These are phyloP conservation scores for Kuraishia floccosa DNA, from an alignment of 805 yeast species.

Conservation along the genomic window DNA sequence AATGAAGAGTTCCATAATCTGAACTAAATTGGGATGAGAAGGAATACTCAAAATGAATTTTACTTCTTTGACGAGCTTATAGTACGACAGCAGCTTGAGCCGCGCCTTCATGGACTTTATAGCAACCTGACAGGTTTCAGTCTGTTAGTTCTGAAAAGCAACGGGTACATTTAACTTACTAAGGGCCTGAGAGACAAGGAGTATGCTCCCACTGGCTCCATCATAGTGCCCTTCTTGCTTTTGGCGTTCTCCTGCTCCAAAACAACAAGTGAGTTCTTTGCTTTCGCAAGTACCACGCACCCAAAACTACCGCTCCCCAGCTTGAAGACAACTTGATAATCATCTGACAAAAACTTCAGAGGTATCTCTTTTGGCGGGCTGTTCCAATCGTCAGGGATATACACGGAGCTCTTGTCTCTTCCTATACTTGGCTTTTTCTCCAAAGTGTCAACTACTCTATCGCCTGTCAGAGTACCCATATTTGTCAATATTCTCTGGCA, in stretches of 20 bases:
- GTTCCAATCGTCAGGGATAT: too few relatives aligned
- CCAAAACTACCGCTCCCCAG: slow-evolving; percentile 77
- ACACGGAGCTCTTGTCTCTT: too few relatives aligned
- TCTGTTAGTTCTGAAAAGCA: slow-evolving; percentile 7
- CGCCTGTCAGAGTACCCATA: too few relatives aligned
- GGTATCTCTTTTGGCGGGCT: slow-evolving; percentile 19
- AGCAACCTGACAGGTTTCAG: too few relatives aligned
- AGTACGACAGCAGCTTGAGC: slow-evolving; percentile 40
- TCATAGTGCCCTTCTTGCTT: slow-evolving; percentile 30
- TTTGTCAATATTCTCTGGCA: too few relatives aligned
- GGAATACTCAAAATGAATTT: slow-evolving; percentile 57
- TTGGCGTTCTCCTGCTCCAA: slow-evolving; percentile 9
- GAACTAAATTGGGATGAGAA: slow-evolving; percentile 62
- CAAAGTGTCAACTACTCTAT: too few relatives aligned
- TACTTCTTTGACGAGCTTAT: slow-evolving; percentile 52
- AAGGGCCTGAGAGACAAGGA: slow-evolving; percentile 8
- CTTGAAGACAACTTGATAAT: slow-evolving; percentile 38
- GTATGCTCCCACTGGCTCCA: slow-evolving; percentile 25
- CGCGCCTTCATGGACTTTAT: slow-evolving; percentile 66
- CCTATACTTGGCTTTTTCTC: too few relatives aligned
- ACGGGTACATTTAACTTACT: too few relatives aligned
- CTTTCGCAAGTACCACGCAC: slow-evolving; percentile 51
- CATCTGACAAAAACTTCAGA: slow-evolving; percentile 23
- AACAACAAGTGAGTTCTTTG: slow-evolving; percentile 10
- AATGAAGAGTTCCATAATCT: slow-evolving; percentile 67